phyloP scores from a whole-genome alignment of 1,284 basidiomycete species.

The Puccinia horiana region DNA sequence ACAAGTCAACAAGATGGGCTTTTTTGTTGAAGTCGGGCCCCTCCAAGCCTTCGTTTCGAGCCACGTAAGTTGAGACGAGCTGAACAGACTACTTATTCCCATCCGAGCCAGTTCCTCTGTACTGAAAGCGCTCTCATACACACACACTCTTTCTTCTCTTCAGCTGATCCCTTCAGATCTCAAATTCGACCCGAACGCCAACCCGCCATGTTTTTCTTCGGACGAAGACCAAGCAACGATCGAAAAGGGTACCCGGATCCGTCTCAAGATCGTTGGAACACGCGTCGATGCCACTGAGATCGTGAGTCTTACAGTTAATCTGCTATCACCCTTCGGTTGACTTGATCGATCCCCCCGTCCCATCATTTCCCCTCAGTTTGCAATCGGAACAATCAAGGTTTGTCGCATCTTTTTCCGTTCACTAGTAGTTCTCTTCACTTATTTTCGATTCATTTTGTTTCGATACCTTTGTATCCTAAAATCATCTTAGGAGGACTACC shows the following conservation, averaged over 20 bases:
- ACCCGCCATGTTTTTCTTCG: slow-evolving; percentile 74
- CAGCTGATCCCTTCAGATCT: slow-evolving; percentile 90
- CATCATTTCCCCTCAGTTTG: slow-evolving; percentile 19
- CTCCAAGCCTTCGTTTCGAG: slow-evolving; percentile 88
- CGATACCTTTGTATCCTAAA: slow-evolving; percentile 55
- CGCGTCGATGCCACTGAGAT: slow-evolving; percentile 97
- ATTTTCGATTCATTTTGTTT: slow-evolving; percentile 76
- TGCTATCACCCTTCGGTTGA: background rate
- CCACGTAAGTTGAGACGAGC: slow-evolving; percentile 77
- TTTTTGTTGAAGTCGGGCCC: slow-evolving; percentile 94
- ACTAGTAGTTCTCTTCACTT: background rate
- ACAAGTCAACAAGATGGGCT: slow-evolving; percentile 99
- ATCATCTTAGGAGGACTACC: slow-evolving; percentile 89
- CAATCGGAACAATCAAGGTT: slow-evolving; percentile 24
- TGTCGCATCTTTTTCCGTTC: slow-evolving; percentile 21
- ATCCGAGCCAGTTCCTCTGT: slow-evolving; percentile 55
- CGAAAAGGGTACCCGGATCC: slow-evolving; percentile 86
- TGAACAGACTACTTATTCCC: slow-evolving; percentile 49
- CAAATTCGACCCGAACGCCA: slow-evolving; percentile 87
- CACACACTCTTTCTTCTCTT: slow-evolving; percentile 33
- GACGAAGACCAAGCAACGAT: slow-evolving; percentile 87
- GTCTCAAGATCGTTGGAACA: slow-evolving; percentile 94
- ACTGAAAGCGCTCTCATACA: slow-evolving; percentile 6
- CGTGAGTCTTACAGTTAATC: slow-evolving; percentile 63
- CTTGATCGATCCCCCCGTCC: background rate